Percentiles rank a stretch among this genome's conserved stretches.
Conservation (phyloP, 108 stramenopile genomes). For the Hondaea fermentalgiana region DNA sequence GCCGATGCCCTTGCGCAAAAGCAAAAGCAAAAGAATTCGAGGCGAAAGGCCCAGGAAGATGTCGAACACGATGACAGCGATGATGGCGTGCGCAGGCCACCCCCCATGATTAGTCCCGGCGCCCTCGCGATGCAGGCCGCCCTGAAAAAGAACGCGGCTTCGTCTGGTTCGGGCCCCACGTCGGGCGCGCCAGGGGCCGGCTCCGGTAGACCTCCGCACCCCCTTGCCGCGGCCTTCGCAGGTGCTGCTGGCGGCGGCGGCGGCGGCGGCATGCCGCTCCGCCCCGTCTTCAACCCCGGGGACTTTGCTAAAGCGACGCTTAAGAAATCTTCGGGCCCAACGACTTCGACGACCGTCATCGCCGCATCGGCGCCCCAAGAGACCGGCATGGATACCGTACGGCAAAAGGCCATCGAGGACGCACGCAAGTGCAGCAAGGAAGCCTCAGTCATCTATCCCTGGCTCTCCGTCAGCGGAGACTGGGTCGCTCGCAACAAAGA, state of each 20-base stretch:
- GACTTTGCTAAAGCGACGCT: not conserved
- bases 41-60: no score
- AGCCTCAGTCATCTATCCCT: not conserved
- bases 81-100: no score
- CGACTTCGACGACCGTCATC: no score
- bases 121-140: no score
- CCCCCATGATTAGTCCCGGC: no score
- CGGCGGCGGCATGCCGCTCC: not conserved
- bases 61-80: no score
- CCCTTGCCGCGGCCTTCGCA: not conserved
- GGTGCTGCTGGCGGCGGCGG: not conserved
- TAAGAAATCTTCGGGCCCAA: no score
- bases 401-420: not conserved
- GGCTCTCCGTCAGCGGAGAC: not conserved
- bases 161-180: no score
- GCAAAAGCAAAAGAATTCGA: no score
- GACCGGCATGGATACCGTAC: not conserved
- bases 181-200: no score
- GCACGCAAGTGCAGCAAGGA: not conserved
- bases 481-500: constrained; percentile 1
- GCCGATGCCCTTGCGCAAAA: no score
- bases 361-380: not conserved
- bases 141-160: no score
- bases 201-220: not conserved
- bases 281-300: not conserved